Base-by-base conservation (phyloP, 2,329 filamentous ascomycete species). In the Fusarium sp. region DNA sequence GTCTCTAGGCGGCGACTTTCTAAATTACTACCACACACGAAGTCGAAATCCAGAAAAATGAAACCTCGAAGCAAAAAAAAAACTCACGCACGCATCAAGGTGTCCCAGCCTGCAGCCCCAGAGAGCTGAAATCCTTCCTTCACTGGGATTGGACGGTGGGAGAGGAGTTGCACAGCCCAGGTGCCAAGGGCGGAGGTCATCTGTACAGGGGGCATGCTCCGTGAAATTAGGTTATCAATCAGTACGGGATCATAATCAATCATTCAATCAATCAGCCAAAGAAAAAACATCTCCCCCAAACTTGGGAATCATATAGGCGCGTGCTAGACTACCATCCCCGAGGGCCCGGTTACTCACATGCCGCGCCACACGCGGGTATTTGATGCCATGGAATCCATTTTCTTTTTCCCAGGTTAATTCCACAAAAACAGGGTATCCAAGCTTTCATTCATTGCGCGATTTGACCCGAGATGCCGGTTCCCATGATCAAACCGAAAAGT, bases 181-280 rank as follows among this genome's bases (percentile, higher is more conserved):
- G 28, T 61, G 50, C 47, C 51, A 46, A 46, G 52, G 41, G 58
- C 62, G 40, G 55, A 56, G 65, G 44, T 34, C 52, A 31, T 28
- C 51, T 53, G 34, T 55, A 50, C 60, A 65, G 61, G 58, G 67
- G 46, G 37, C 12, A 47, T 34, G 52, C 39, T 57, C 40, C 51
- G 27, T 53, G 55, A 55, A 66, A 65, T 73, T 71, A 71, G 48
- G 73, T 75, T 75, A 75, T 75, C 73, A 75, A 75, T 75, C 73
- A 75, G 71, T 40, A 55, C 48, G 28, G 50, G 55, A 59, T 68
- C 57, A 41, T 47, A 71, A 71, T 71, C 67, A 65, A 71, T 69
- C 65, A 62, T 48, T 57, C 30, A 40, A 41, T 28, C 16, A n/a
- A 12, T 28, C 48, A 7, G 36, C 12, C 31, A 54, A 27, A n/a